Evolutionary conservation across 495 filamentous ascomycete species (phyloP).

Genomic region (Pyronema domesticum): DNA sequence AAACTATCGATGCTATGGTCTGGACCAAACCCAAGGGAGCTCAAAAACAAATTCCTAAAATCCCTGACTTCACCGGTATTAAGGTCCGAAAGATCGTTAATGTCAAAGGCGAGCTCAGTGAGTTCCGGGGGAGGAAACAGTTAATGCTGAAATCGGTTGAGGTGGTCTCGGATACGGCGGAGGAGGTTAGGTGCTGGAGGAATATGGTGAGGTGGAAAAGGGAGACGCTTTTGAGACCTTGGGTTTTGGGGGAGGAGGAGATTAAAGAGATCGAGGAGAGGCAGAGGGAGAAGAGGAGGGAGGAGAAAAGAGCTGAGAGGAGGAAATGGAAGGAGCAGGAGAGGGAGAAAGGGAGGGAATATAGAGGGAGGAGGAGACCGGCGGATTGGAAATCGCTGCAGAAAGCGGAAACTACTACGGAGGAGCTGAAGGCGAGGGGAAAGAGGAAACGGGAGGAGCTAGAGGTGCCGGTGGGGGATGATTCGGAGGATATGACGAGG

Average conservation of each 20-base stretch:
- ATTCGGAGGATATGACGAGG: not conserved
- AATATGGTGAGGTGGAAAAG: slow-evolving; percentile 43
- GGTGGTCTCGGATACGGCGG: slow-evolving; percentile 42
- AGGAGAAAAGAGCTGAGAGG: slow-evolving; percentile 27
- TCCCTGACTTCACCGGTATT: slow-evolving; percentile 31
- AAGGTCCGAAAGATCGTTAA: slow-evolving; percentile 55
- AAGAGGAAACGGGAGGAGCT: slow-evolving; percentile 4
- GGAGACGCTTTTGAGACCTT: slow-evolving; percentile 49
- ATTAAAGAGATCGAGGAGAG: slow-evolving; percentile 28
- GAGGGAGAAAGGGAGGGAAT: slow-evolving; percentile 6
- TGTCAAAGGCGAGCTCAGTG: slow-evolving; percentile 52
- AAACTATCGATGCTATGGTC: slow-evolving; percentile 40
- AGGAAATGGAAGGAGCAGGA: slow-evolving; percentile 23
- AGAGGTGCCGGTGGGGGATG: not conserved
- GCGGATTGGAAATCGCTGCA: too few relatives aligned
- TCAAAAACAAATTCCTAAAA: not conserved
- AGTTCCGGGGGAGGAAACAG: slow-evolving; percentile 46
- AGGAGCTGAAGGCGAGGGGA: not conserved
- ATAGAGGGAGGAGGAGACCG: slow-evolving; percentile 3
- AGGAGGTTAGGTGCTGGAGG: slow-evolving; percentile 62
- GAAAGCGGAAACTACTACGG: too few relatives aligned
- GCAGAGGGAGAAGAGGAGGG: slow-evolving; percentile 28
- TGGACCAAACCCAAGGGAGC: slow-evolving; percentile 7
- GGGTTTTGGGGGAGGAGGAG: slow-evolving; percentile 36
- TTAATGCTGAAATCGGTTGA: slow-evolving; percentile 47